A percentile compares a stretch with the other conserved stretches of the same genome.
phyloP scores from a whole-genome alignment of 768 basidiomycete species.

The Tricholomella constricta region DNA sequence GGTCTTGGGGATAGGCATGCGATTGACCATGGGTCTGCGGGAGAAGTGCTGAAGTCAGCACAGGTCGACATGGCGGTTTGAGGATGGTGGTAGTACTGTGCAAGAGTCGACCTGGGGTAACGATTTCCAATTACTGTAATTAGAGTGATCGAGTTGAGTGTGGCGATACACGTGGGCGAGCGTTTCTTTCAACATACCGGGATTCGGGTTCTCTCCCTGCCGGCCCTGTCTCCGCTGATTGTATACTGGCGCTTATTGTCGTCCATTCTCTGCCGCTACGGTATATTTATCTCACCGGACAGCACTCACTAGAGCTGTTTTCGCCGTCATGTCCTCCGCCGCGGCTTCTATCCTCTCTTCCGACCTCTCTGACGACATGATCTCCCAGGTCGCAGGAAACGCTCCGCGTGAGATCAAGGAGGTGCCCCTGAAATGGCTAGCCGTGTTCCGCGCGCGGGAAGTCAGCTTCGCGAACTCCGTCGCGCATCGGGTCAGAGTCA shows the following conservation, averaged over 20 bases:
- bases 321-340: neutral
- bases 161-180: slow-evolving; percentile 8
- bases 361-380: slow-evolving; percentile 23
- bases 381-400: slow-evolving; percentile 35
- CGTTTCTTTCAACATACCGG: neutral
- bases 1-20: neutral
- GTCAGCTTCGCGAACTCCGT: slow-evolving; percentile 32
- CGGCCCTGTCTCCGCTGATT: neutral
- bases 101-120: neutral
- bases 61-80: neutral
- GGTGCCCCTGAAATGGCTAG: slow-evolving; percentile 39
- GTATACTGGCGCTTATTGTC: neutral
- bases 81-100: neutral
- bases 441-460: slow-evolving; percentile 29
- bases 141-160: slow-evolving; percentile 10
- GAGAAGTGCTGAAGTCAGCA: neutral
- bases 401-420: slow-evolving; percentile 38
- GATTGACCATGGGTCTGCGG: slow-evolving; percentile 2
- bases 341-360: slow-evolving; percentile 17
- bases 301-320: neutral
- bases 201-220: neutral
- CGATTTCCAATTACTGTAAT: slow-evolving; percentile 7
- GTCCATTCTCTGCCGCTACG: no score
- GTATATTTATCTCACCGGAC: neutral
- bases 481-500: slow-evolving; percentile 29